Evolutionary conservation across 805 yeast genomes (phyloP).

Genomic region (Cyberlindnera suaveolens): DNA sequence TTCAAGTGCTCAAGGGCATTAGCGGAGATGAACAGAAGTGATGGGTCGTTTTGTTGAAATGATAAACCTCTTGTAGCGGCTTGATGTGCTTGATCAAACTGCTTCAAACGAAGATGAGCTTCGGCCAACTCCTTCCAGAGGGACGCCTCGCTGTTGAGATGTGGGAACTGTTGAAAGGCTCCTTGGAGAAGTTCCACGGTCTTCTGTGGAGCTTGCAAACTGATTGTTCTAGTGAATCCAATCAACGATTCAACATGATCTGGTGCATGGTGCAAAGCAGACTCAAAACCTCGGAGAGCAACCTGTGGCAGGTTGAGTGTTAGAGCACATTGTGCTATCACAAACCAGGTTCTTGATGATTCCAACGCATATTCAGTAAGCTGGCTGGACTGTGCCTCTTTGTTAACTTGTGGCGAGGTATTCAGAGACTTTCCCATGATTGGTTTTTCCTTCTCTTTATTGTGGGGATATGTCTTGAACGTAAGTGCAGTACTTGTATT

Average conservation of each 20-base stretch:
- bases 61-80: conserved; percentile 38
- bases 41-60: conserved; percentile 35
- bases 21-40: conserved; percentile 43
- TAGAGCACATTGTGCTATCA: conserved; percentile 21
- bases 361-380: conserved; percentile 8
- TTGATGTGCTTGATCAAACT: conserved; percentile 47
- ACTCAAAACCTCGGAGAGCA: conserved; percentile 19
- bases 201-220: conserved; percentile 15
- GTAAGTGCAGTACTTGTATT: too few relatives aligned
- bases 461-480: too few relatives aligned
- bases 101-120: conserved; percentile 40
- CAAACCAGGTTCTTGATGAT: conserved; percentile 18
- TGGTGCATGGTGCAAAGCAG: conserved; percentile 19
- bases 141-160: conserved; percentile 31
- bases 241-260: conserved; percentile 17
- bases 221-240: conserved; percentile 13
- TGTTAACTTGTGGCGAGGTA: background rate
- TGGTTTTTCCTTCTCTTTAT: too few relatives aligned
- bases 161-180: conserved; percentile 26
- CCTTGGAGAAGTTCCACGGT: conserved; percentile 15
- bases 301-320: conserved; percentile 12
- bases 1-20: conserved; percentile 39
- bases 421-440: background rate
- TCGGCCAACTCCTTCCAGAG: conserved; percentile 47
- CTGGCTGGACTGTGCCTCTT: background rate